Base-by-base conservation (phyloP, 169 alveolate species). In the Cryptosporidium ubiquitum region DNA sequence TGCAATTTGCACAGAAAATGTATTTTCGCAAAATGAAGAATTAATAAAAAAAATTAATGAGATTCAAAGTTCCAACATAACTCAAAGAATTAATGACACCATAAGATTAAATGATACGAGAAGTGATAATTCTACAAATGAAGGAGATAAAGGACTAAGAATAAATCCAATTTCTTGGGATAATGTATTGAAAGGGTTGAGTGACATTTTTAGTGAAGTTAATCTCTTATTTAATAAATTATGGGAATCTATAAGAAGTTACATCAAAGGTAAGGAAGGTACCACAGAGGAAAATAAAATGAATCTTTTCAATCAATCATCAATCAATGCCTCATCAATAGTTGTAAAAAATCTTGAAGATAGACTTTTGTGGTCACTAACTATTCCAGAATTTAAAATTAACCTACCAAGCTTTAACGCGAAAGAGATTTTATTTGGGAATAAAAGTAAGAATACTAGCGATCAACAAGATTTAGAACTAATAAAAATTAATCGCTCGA, bases 101-200 rank as follows among this genome's bases (percentile, higher is more conserved):
- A 18, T 47, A 26, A 6, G 37, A 55, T 14, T 5, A 29, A 64
- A 64, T 64, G 71, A 31, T 16, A 64, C 52, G 16, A 64, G 29
- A 35, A 9, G 5, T 14, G 71, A 64, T 33, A 64, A 64, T 29
- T 33, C 71, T 3, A 35, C 47, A 0, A 29, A 35, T 4, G 71
- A 64, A 35, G 71, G 23, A 35, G 52, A 64, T n/a, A 35, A 64
- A 29, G 71, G 71, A 37, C 23, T 33, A 3, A 23, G 55, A 40
- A 73, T 52, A 33, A 58, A 73, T 37, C 57, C 61, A n/a, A 55
- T 73, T 37, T 52, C 85, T 1, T 73, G 85, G 85, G 69, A 44
- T 0, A 73, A 73, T 52, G 85, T 73, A 10, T 31, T 73, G 31
- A 73, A 73, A 14, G 85, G 70, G 7, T 52, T 73, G 49, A 51